Base-by-base conservation (phyloP, 2,329 filamentous ascomycete genomes). In the Cyphellophora attinorum region DNA sequence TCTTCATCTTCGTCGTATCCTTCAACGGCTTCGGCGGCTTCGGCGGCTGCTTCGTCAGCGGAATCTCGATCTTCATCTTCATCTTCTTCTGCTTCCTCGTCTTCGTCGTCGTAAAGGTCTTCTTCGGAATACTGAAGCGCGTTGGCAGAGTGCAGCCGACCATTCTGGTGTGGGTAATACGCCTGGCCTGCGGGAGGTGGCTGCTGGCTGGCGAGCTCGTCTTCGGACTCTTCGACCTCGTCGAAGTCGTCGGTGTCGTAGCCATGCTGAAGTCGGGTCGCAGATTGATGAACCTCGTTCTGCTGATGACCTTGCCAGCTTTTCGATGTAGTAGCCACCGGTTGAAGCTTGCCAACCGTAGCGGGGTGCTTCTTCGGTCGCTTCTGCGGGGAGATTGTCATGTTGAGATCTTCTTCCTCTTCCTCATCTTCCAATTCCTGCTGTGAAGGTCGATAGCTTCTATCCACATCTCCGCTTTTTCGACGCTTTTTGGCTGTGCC, bases 141-240 rank as follows among this genome's bases (percentile, higher is more conserved):
- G n/a, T 27, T 25, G 27, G 5, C 29, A 15, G 11, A 23, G 19
- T 11, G 27, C 19, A 10, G 33, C 33, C n/a, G 41, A 34, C 17
- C 39, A 35, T 30, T 39, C 42, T 13, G 29, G 15, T 5, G 34
- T 30, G 17, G 33, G 35, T 27, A 16, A n/a, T n/a, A n/a, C n/a
- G n/a, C n/a, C 19, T 16, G 8, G 19, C 4, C 14, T 12, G 23
- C 21, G 16, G n/a, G 19, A 13, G 11, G 18, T 17, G n/a, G 14
- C 29, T 11, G 29, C 19, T 19, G 13, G 29, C n/a, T 40, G 12
- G 40, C 32, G 6, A 17, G 11, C 17, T 38, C 30, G 15, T 27
- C 31, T 11, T 29, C 37, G 5, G 10, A 12, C n/a, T 35, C 27
- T 8, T 14, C 27, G 18, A 29, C n/a, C n/a, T n/a, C n/a, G n/a